A percentile compares a stretch with the other conserved stretches of the same genome.
Evolutionary conservation across 163 green algal genomes (phyloP).

Genomic region (Scenedesmus sp.): DNA sequence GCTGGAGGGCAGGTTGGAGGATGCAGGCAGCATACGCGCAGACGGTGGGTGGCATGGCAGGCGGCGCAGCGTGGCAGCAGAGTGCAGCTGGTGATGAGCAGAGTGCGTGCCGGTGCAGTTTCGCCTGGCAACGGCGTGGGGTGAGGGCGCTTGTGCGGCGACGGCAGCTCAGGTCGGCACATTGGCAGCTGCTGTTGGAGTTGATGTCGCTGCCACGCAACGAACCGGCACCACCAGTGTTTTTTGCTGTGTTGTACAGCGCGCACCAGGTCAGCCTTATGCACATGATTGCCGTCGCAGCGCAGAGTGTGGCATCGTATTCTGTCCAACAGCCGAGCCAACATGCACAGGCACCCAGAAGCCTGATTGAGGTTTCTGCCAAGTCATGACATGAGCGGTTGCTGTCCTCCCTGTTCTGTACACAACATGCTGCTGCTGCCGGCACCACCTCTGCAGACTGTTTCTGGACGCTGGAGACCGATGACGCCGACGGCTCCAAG

Average conservation of each 20-base stretch:
- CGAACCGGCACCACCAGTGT: no score
- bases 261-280: no score
- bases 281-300: no score
- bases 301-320: no score
- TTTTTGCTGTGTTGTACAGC: no score
- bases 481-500: slow-evolving; percentile 39
- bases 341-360: not conserved
- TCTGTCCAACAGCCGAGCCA: no score
- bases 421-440: not conserved
- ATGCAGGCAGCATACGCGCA: slow-evolving; percentile 56
- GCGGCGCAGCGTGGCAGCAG: not conserved
- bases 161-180: not conserved
- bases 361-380: not conserved
- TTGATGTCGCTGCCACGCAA: no score
- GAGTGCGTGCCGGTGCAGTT: no score
- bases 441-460: slow-evolving; percentile 55
- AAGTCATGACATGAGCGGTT: no score
- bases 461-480: slow-evolving; percentile 69
- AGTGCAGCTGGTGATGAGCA: not conserved
- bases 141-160: no score
- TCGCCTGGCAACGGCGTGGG: no score
- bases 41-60: slow-evolving; percentile 58
- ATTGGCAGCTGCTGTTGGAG: not conserved
- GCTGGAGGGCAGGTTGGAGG: slow-evolving; percentile 62
- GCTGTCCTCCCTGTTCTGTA: not conserved